Evolutionary conservation across 805 yeast species (phyloP).

Genomic region (Wickerhamiella azyma): DNA sequence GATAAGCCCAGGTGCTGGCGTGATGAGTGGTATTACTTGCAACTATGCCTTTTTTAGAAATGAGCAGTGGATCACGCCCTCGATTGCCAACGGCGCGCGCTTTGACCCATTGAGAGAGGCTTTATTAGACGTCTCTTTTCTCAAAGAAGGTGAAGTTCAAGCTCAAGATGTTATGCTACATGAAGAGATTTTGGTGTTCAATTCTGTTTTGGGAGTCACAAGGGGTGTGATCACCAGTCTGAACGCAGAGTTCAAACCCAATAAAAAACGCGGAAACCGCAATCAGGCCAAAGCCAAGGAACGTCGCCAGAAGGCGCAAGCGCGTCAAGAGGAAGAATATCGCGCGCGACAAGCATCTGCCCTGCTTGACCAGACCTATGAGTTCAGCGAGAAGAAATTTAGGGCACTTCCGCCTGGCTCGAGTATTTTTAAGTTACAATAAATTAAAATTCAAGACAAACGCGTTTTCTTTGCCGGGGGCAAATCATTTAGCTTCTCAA

Average conservation of each 20-base stretch:
- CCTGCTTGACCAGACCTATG: neutral
- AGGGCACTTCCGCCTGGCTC: neutral
- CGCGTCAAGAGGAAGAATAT: neutral
- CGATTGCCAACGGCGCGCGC: neutral
- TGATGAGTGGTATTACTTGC: neutral
- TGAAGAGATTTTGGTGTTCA: neutral
- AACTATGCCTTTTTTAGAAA: neutral
- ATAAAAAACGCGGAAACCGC: neutral
- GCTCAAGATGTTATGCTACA: neutral
- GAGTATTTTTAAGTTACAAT: neutral
- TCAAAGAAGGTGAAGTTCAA: neutral
- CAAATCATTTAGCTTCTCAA: constrained; percentile 11
- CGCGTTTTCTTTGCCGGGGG: constrained; percentile 4
- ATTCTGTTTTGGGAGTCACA: neutral
- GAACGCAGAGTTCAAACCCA: neutral
- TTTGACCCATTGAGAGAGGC: neutral
- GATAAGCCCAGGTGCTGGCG: neutral
- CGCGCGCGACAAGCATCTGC: neutral
- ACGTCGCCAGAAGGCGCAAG: neutral
- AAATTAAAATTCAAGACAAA: neutral
- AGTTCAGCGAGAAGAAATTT: neutral
- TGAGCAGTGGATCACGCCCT: neutral
- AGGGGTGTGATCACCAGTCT: neutral
- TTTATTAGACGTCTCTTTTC: neutral
- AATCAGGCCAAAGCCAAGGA: neutral